Base-by-base conservation (phyloP, 208 protist species). In the Acanthamoeba polyphaga region DNA sequence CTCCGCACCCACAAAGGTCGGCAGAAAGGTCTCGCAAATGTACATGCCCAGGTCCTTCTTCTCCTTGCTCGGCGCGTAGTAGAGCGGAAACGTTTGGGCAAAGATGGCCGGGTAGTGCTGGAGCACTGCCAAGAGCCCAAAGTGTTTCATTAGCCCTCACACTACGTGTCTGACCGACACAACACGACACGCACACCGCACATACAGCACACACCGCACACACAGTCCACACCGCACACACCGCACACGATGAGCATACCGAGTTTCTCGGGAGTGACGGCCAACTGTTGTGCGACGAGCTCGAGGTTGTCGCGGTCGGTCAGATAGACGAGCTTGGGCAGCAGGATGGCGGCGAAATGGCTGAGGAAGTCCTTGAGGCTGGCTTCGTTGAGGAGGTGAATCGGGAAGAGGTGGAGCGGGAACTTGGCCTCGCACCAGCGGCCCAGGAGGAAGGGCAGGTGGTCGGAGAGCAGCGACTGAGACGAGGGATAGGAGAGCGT, bases 271-370 rank as follows among this genome's bases (percentile, higher is more conserved):
- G 78, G 78, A 9, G 78, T 22, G 22, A 85, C 43, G 78, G 32
- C 55, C 90, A 82, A 9, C 5, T 43, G 43, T n/a, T 94, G 17
- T 22, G 66, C 90, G 27, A 94, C 70, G 15, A 94, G 34, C 34
- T 84, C 51, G 32, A 94, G 38, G 55, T 76, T 94, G 43, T 94
- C 90, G 6, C 70, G 19, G 43, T 94, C 90, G 5, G 49, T 94
- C 29, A 94, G 90, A n/a, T 84, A 94, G 15, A 94, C 90, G 17
- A 94, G 90, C 68, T 94, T 94, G 62, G 90, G 90, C 32, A 94
- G 43, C 32, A 94, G 51, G 29, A 94, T 38, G 46, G 46, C 34
- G 15, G 55, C 68, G 46, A 80, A 62, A 19, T 82, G 90, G 13
- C 55, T 32, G 51, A 94, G 70, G 46, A 94, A 94, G n/a, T 94